Conservation (phyloP, 306 rosid species). For the Quercus gilva region DNA sequence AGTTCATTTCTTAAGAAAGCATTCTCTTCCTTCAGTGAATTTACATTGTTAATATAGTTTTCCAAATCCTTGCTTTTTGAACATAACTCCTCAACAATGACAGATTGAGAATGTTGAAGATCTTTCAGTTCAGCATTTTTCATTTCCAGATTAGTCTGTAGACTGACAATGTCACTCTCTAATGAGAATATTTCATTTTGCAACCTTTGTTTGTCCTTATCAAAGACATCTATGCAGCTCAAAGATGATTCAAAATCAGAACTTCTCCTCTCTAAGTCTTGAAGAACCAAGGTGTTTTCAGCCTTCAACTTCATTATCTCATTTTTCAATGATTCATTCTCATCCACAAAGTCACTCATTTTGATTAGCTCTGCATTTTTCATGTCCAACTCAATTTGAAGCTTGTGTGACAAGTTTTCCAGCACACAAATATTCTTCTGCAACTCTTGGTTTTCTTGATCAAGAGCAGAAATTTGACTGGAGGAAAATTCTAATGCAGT, state of each 20-base stretch:
- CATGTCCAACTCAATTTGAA: conserved; percentile 40
- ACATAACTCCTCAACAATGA: conserved; percentile 26
- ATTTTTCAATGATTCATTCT: conserved; percentile 32
- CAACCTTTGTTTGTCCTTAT: conserved; percentile 35
- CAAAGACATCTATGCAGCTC: conserved; percentile 19
- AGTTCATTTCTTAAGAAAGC: conserved; percentile 34
- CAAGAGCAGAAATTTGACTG: conserved; percentile 42
- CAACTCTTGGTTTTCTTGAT: conserved; percentile 42
- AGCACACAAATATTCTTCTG: conserved; percentile 25
- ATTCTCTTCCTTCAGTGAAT: conserved; percentile 41
- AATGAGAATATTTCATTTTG: conserved; percentile 29
- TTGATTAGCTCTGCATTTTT: conserved; percentile 49
- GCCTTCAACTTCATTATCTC: conserved; percentile 28
- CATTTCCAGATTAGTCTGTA: conserved; percentile 34
- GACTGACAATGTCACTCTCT: conserved; percentile 20
- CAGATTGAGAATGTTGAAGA: conserved; percentile 39
- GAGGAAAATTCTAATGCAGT: conserved; percentile 32
- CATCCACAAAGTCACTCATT: conserved; percentile 35
- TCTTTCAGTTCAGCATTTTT: conserved; percentile 30
- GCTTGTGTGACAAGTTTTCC: conserved; percentile 35
- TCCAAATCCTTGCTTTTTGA: conserved; percentile 34
- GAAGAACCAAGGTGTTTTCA: conserved; percentile 28
- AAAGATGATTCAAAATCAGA: conserved; percentile 29
- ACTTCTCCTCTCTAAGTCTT: conserved; percentile 25
- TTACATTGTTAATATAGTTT: not conserved